Base-by-base conservation (phyloP, 2,329 filamentous ascomycete genomes). In the Xylaria sp. region DNA sequence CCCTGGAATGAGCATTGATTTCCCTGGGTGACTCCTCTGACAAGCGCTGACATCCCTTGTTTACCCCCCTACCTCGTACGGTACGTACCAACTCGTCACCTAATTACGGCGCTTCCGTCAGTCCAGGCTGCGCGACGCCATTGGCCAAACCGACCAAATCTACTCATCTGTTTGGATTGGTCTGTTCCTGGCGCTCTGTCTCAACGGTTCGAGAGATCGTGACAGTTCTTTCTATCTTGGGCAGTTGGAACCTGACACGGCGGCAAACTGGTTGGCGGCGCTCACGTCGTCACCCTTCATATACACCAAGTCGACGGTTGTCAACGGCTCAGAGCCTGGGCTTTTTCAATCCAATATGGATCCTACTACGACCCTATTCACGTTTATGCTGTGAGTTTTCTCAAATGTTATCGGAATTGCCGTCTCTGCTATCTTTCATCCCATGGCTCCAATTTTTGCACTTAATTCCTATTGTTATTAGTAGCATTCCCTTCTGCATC, bases 341-440 rank as follows among this genome's bases (percentile, higher is more conserved):
- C 13, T 52, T 23, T 58, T 28, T 51, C 20, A 20, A 61, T 69
- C 66, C 12, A 13, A 62, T 77, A 88, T 89, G 87, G 86, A 89
- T 79, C 87, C 87, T 62, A 84, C 84, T 51, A 91, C 89, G 25
- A 90, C 90, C 68, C 87, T 92, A 73, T 86, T 91, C 78, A 91
- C 90, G 69, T 92, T 92, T 79, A 85, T 89, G 81, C 80, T 91
- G 89, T 91, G 83, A 88, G 88, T 89, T 66, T 64, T 65, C 76
- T 64, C 12, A 31, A n/a, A 52, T 3, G 2, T 52, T 54, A 20
- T 60, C 64, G 73, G 69, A 66, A 68, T 68, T 71, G 70, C 73
- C 68, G 58, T 64, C 43, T 73, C 66, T 64, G 57, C 72, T 57
- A 23, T 28, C 23, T 46, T 31, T 46, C 15, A n/a, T n/a, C 25